Evolutionary conservation across 495 filamentous ascomycete species (phyloP).

Genomic region (Aspergillus heteromorphus): DNA sequence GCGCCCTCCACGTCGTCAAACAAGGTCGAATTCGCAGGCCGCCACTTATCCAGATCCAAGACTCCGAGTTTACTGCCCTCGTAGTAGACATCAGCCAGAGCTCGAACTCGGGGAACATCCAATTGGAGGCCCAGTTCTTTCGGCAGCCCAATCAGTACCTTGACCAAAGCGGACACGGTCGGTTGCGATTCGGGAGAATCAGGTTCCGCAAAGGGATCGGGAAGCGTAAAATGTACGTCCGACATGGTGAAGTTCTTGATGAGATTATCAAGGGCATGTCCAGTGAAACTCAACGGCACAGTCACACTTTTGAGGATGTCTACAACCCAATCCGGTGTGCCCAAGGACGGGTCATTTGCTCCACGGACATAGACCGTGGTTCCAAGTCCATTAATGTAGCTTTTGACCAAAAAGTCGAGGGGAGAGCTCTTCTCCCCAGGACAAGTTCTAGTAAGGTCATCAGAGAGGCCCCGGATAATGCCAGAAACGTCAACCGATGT

Average conservation of each 20-base stretch:
- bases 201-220: constrained; percentile 69
- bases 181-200: constrained; percentile 69
- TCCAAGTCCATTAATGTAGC: constrained; percentile 72
- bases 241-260: constrained; percentile 81
- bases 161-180: constrained; percentile 72
- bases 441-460: constrained; percentile 62
- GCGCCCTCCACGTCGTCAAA: constrained; percentile 50
- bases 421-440: constrained; percentile 73
- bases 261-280: constrained; percentile 69
- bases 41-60: constrained; percentile 75
- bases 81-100: constrained; percentile 75
- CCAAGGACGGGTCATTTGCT: constrained; percentile 54
- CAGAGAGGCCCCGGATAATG: constrained; percentile 63
- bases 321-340: constrained; percentile 73
- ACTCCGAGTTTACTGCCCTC: constrained; percentile 66
- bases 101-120: constrained; percentile 66
- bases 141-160: constrained; percentile 70
- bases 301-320: constrained; percentile 76
- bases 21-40: constrained; percentile 72
- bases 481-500: constrained; percentile 65
- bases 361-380: constrained; percentile 79
- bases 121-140: constrained; percentile 80
- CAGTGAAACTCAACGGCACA: constrained; percentile 78
- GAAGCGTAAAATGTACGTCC: constrained; percentile 78
- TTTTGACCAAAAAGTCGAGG: constrained; percentile 73